A percentile compares a stretch with the other conserved stretches of the same genome.
These are phyloP conservation scores for Cordia subcordata DNA, from an alignment of 257 asterid genomes.

Conservation along the genomic window DNA sequence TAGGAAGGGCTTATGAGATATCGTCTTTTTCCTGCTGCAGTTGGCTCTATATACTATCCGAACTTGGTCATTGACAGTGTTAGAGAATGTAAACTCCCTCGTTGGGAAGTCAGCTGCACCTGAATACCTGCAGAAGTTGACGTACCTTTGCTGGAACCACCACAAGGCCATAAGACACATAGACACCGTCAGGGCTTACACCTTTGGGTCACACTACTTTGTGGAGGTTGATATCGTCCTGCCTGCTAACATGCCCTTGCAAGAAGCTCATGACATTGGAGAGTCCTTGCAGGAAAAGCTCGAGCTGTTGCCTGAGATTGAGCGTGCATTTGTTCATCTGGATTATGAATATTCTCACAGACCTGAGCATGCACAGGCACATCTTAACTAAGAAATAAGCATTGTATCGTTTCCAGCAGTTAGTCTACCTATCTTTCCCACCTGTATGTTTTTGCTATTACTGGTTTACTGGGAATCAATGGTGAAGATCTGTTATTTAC, in stretches of 20 bases:
- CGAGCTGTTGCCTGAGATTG: constrained; percentile 32
- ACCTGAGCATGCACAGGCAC: constrained; percentile 32
- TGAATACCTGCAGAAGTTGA: constrained; percentile 44
- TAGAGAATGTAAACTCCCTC: constrained; percentile 50
- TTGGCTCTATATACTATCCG: constrained; percentile 48
- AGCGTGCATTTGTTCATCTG: constrained; percentile 34
- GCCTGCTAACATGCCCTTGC: constrained; percentile 43
- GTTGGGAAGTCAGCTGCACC: constrained; percentile 51
- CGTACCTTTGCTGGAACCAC: constrained; percentile 57
- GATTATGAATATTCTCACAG: constrained; percentile 30
- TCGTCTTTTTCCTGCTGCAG: constrained; percentile 19
- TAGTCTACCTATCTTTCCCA: not conserved
- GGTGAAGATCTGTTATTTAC: too few species aligned
- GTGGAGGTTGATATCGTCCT: constrained; percentile 53
- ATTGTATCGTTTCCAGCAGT: not conserved
- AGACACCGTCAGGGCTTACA: constrained; percentile 49
- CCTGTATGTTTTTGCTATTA: too few species aligned
- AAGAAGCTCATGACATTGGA: constrained; percentile 52
- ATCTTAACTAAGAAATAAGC: constrained; percentile 12
- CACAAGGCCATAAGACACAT: constrained; percentile 50
- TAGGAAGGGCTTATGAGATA: not conserved
- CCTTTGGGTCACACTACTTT: constrained; percentile 51
- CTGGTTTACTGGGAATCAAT: too few species aligned
- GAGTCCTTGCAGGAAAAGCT: constrained; percentile 55
- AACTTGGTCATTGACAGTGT: constrained; percentile 49